A percentile compares a stretch with the other conserved stretches of the same genome.
Evolutionary conservation across 1,139 yeast species (phyloP).

Genomic region (Geotrichum candidum): DNA sequence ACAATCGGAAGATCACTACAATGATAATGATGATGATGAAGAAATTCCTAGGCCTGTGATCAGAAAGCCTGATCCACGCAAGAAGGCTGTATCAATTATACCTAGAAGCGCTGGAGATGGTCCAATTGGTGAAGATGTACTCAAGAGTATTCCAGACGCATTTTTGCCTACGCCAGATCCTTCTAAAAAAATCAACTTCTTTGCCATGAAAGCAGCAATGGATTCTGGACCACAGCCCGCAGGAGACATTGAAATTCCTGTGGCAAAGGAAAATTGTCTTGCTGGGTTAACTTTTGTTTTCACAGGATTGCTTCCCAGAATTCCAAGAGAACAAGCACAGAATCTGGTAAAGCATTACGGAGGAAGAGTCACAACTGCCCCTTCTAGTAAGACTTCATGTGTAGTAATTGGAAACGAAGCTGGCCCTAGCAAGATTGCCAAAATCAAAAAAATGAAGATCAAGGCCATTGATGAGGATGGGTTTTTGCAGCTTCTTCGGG

Average conservation of each 20-base stretch:
- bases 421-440: conserved; percentile 88
- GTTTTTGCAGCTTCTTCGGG: conserved; percentile 59
- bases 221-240: conserved; percentile 31
- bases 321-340: conserved; percentile 73
- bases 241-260: conserved; percentile 46
- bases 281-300: conserved; percentile 86
- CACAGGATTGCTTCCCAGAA: conserved; percentile 78
- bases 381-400: conserved; percentile 76
- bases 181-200: conserved; percentile 48
- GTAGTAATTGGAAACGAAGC: conserved; percentile 95
- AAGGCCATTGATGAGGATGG: conserved; percentile 88
- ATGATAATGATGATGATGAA: neutral
- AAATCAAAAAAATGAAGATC: conserved; percentile 61
- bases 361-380: conserved; percentile 85
- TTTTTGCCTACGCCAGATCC: conserved; percentile 52
- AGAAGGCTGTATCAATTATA: neutral
- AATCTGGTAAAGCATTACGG: conserved; percentile 78
- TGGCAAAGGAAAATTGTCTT: conserved; percentile 76
- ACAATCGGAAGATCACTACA: neutral
- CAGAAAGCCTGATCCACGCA: neutral
- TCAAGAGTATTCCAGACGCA: conserved; percentile 62
- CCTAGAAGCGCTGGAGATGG: neutral
- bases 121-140: conserved; percentile 47
- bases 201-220: conserved; percentile 33
- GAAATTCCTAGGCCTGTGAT: neutral